Conservation (phyloP, 129 eudicot species). For the Saposhnikovia divaricata region DNA sequence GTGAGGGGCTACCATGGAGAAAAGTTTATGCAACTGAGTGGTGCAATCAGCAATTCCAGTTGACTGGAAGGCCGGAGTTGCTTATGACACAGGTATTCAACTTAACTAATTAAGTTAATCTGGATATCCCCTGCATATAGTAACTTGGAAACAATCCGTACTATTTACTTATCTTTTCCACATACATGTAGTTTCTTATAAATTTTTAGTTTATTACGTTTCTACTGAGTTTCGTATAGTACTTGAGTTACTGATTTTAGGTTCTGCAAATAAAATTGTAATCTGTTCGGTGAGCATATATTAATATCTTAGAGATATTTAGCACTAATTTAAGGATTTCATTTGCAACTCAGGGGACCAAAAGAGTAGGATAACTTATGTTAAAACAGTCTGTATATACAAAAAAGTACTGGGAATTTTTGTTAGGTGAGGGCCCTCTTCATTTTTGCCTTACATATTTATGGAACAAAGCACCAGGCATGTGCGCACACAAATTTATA, state of each 20-base stretch:
- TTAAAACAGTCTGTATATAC: neutral
- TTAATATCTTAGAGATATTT: neutral
- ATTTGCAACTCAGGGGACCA: neutral
- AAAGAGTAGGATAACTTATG: neutral
- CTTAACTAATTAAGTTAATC: conserved; percentile 27
- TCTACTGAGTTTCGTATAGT: too few species aligned
- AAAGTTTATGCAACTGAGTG: conserved; percentile 13
- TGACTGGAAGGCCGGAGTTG: conserved; percentile 48
- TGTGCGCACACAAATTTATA: too few species aligned
- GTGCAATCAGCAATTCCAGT: conserved; percentile 23
- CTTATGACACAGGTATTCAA: conserved; percentile 49
- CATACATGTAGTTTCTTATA: too few species aligned
- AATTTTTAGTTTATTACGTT: too few species aligned
- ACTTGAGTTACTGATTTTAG: too few species aligned
- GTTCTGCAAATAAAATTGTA: too few species aligned
- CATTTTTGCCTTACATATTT: neutral
- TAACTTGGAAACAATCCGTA: neutral
- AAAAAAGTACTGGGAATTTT: neutral
- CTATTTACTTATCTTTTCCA: too few species aligned
- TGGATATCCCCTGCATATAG: conserved; percentile 1
- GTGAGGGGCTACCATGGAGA: conserved; percentile 14
- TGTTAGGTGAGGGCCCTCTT: neutral
- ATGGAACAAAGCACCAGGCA: neutral
- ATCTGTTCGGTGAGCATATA: too few species aligned
- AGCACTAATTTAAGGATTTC: neutral